A percentile compares a stretch with the other conserved stretches of the same genome.
phyloP scores from a whole-genome alignment of 1,139 yeast genomes.

The Hanseniaspora uvarum region DNA sequence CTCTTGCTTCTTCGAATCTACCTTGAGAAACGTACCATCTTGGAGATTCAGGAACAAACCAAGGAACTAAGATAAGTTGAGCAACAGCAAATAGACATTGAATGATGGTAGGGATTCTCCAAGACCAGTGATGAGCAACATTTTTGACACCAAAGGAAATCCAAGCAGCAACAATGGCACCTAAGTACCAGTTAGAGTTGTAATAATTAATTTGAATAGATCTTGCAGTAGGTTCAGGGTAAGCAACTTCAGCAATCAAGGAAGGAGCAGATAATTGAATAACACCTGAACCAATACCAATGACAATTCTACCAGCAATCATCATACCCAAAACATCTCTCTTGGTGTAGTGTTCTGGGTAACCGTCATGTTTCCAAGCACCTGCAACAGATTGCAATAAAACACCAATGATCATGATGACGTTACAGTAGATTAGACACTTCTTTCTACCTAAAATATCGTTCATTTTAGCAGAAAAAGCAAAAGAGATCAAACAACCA shows the following conservation, averaged over 20 bases:
- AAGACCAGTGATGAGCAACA: constrained; percentile 32
- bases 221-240: constrained; percentile 37
- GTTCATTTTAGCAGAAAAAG: constrained; percentile 32
- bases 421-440: constrained; percentile 35
- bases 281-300: constrained; percentile 42
- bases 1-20: constrained; percentile 33
- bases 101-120: constrained; percentile 38
- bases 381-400: constrained; percentile 37
- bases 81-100: constrained; percentile 37
- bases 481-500: constrained; percentile 33
- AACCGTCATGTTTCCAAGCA: constrained; percentile 22
- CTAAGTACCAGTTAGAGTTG: constrained; percentile 45
- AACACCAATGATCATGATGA: constrained; percentile 39
- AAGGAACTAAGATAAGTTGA: constrained; percentile 24
- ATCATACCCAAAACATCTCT: constrained; percentile 36
- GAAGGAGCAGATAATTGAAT: constrained; percentile 38
- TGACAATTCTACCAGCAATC: constrained; percentile 39
- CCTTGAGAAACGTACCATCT: constrained; percentile 36
- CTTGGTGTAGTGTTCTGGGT: constrained; percentile 16
- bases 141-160: constrained; percentile 39
- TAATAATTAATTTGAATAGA: constrained; percentile 39
- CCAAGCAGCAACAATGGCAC: constrained; percentile 49
- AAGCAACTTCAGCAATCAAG: constrained; percentile 37
- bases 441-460: constrained; percentile 43
- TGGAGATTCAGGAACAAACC: constrained; percentile 29